Evolutionary conservation across 768 basidiomycete species (phyloP), one percentile per base, ranked within the genome.

Genomic region (Hypsizygus marmoreus): DNA sequence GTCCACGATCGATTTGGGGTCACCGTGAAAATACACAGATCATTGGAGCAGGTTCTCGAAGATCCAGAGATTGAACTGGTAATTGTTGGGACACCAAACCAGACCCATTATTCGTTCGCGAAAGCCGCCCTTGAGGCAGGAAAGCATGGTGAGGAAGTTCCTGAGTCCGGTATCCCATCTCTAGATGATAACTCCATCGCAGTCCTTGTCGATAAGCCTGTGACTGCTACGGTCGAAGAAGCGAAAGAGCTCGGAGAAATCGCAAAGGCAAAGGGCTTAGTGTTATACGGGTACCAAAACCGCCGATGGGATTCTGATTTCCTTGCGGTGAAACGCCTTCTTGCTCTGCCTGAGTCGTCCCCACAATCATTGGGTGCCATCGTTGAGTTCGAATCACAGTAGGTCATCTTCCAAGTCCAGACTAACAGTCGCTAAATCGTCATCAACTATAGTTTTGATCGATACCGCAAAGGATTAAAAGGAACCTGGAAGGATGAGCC

Each of bases 191-290:
- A 20, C 41, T 29, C 22, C 9, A 17, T 11, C 30, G 23, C 47
- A 86, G 88, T 88, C 13, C 80, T 91, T 30, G 83, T 91, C 28
- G 89, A 91, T 58, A 91, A 91, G 60, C 89, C 89, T 4, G 75
- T 89, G 13, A 81, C 85, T 2, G 73, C 86, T 3, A 83, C 80
- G 1, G 68, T 66, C 1, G 62, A 66, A 12, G 74, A 90, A 56
- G 86, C 86, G 4, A 65, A 61, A 41, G 81, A 84, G 49, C 79
- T 91, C 22, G 77, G 75, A 11, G 62, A 63, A 10, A 65, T 90
- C 32, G 86, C 88, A 3, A 73, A 68, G 49, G 61, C 73, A 9
- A 85, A 84, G 56, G 69, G 73, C 13, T 70, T 85, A 20, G 73
- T 89, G 24, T 67, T 90, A 14, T 90, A 86, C 58, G 78, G 77